Evolutionary conservation across 2,329 filamentous ascomycete genomes (phyloP).

Genomic region (Epichloe aotearoae): DNA sequence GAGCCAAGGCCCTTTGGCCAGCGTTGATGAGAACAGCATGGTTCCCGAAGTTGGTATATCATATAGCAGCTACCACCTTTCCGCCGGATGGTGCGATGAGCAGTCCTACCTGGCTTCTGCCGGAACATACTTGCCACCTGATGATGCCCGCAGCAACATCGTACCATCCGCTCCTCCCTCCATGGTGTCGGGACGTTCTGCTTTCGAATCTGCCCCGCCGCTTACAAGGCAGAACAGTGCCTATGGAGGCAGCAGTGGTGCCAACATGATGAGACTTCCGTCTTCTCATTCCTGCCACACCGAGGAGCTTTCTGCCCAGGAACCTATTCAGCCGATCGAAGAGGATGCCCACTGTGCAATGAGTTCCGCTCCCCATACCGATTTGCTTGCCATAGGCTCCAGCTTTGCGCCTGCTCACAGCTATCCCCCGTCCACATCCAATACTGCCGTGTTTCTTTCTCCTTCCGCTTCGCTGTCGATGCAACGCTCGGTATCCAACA

Average conservation of each 20-base stretch:
- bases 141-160: constrained; percentile 14
- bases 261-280: constrained; percentile 24
- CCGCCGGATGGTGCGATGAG: constrained; percentile 14
- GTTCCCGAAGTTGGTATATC: constrained; percentile 22
- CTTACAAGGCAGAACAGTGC: constrained; percentile 32
- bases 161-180: constrained; percentile 25
- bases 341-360: constrained; percentile 14
- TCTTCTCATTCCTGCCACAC: constrained; percentile 23
- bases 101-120: constrained; percentile 15
- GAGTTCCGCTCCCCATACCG: constrained; percentile 16
- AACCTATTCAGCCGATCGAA: constrained; percentile 9
- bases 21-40: constrained; percentile 22
- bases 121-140: constrained; percentile 11
- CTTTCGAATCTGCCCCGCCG: constrained; percentile 23
- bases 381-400: constrained; percentile 25
- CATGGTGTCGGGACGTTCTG: constrained; percentile 27
- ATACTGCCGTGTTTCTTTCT: background rate
- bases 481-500: constrained; percentile 35
- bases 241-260: constrained; percentile 17
- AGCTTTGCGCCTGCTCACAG: constrained; percentile 16
- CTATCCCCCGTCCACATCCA: constrained; percentile 14
- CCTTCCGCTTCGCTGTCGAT: constrained; percentile 16
- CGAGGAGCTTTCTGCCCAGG: constrained; percentile 10
- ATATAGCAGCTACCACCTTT: constrained; percentile 24
- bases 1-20: constrained; percentile 18